A percentile compares a stretch with the other conserved stretches of the same genome.
Conservation (phyloP, 805 yeast species). For the Saturnispora kantuleensis region DNA sequence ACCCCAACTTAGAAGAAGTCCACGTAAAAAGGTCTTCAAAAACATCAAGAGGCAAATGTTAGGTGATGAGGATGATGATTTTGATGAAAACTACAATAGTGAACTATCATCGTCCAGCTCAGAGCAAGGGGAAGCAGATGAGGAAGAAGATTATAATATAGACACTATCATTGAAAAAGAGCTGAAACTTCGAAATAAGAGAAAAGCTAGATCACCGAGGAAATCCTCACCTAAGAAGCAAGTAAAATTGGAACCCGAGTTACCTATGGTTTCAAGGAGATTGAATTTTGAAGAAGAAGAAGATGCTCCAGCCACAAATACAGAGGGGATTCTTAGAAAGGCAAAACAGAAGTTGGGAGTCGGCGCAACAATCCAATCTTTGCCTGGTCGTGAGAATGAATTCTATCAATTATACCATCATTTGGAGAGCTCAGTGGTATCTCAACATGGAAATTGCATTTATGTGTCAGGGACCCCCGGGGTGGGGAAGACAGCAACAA, state of each 20-base stretch:
- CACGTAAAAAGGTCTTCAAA: conserved; percentile 1
- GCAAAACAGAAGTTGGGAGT: conserved; percentile 33
- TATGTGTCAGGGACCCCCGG: conserved; percentile 98
- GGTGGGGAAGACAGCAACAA: conserved; percentile 92
- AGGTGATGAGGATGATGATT: conserved; percentile 9
- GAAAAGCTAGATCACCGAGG: neutral
- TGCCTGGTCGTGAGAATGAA: conserved; percentile 85
- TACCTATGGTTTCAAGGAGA: conserved; percentile 10
- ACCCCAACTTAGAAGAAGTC: neutral
- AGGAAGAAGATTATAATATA: conserved; percentile 9
- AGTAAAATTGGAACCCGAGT: conserved; percentile 1
- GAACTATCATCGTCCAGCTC: conserved; percentile 13
- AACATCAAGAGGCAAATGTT: conserved; percentile 4
- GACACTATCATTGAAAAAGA: conserved; percentile 6
- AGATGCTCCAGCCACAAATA: conserved; percentile 5
- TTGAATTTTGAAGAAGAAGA: conserved; percentile 9
- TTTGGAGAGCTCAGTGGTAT: conserved; percentile 60
- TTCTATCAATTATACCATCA: conserved; percentile 59
- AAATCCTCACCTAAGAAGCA: neutral
- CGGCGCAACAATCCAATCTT: conserved; percentile 32
- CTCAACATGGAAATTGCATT: conserved; percentile 70
- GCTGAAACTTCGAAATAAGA: neutral
- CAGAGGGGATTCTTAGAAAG: conserved; percentile 22
- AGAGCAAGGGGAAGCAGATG: conserved; percentile 11
- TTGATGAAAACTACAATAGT: conserved; percentile 12